Base-by-base conservation (phyloP, 345 rosid species). In the Physaria fendleri region DNA sequence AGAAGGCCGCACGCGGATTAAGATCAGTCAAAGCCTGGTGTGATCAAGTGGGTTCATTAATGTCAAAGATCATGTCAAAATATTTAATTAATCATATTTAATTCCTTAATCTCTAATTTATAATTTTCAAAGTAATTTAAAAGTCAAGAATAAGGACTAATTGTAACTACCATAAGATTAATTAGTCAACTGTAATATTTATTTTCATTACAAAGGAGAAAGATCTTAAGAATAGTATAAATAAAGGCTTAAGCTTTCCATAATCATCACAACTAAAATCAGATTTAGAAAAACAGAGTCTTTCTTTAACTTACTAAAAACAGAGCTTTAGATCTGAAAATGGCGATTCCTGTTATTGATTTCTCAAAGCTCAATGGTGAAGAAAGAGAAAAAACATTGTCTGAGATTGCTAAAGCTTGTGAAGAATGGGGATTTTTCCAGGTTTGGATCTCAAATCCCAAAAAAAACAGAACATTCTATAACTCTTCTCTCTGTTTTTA, bases 391-490 rank as follows among this genome's bases (percentile, higher is more conserved):
- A 69, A 68, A 24, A 77, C 86, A 3, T 61, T 87, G 49, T 91
- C 85, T 59, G 76, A 75, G 60, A 83, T 91, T 29, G 96, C 96
- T 22, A 79, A 66, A 65, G 82, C 83, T 15, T 87, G 96, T 9
- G 80, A 87, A 63, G 90, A 85, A 27, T 91, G 96, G 96, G 98
- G 98, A 5, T 87, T 91, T 71, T 91, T 91, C 27, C 98, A 91
- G 95, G 98, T 91, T 54, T 1, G 51, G 14, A 28, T 44, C 21
- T 37, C 10, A 1, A 2, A 1, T 27, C 45, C 9, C n/a, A n/a
- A n/a, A 2, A 5, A 51, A 49, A 34, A 47, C 67, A 27, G 8
- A 43, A 13, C 21, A 13, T 11, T 52, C 0, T 39, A 6, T 40
- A 3, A 34, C 9, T 32, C 15, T 43, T 56, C 18, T 10, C 30